These are phyloP conservation scores for Tylopilus rubrobrunneus DNA, from an alignment of 768 basidiomycete genomes.

Conservation along the genomic window DNA sequence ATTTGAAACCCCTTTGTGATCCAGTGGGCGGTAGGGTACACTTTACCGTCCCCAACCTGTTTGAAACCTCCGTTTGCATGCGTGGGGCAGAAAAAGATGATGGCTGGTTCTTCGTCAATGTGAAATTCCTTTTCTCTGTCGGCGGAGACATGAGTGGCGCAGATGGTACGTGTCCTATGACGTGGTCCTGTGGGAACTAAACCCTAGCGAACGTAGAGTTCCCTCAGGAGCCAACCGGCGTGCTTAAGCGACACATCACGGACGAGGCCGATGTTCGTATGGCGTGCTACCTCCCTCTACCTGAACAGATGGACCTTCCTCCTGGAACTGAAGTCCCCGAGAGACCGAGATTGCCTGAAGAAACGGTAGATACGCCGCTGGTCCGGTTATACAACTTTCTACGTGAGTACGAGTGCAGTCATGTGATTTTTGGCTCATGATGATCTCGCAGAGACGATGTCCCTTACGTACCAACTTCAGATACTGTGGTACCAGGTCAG, in stretches of 20 bases:
- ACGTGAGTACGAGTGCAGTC: slow-evolving; percentile 48
- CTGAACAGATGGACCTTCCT: slow-evolving; percentile 38
- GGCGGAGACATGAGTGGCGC: slow-evolving; percentile 70
- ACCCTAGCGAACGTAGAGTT: slow-evolving; percentile 48
- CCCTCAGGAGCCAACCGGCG: slow-evolving; percentile 60
- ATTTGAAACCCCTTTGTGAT: slow-evolving; percentile 19
- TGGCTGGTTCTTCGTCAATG: slow-evolving; percentile 83
- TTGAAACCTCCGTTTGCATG: slow-evolving; percentile 71
- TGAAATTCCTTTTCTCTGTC: slow-evolving; percentile 69
- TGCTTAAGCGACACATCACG: slow-evolving; percentile 62
- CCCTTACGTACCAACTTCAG: slow-evolving; percentile 88
- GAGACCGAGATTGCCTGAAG: slow-evolving; percentile 49
- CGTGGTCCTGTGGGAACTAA: background rate
- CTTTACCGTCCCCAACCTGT: slow-evolving; percentile 70
- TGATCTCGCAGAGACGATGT: slow-evolving; percentile 70
- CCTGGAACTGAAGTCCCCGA: slow-evolving; percentile 41
- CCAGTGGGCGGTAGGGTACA: slow-evolving; percentile 74
- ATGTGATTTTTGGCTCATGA: background rate
- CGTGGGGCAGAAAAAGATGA: slow-evolving; percentile 65
- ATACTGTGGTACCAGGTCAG: slow-evolving; percentile 76
- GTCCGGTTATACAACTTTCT: slow-evolving; percentile 85
- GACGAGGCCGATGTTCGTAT: slow-evolving; percentile 72
- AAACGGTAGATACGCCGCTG: slow-evolving; percentile 75
- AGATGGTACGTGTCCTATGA: slow-evolving; percentile 46
- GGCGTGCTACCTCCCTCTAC: slow-evolving; percentile 55